Percentiles rank a stretch among this genome's conserved stretches.
Conservation (phyloP, 1,139 yeast genomes). For the Yamadazyma spencermartinsiae region DNA sequence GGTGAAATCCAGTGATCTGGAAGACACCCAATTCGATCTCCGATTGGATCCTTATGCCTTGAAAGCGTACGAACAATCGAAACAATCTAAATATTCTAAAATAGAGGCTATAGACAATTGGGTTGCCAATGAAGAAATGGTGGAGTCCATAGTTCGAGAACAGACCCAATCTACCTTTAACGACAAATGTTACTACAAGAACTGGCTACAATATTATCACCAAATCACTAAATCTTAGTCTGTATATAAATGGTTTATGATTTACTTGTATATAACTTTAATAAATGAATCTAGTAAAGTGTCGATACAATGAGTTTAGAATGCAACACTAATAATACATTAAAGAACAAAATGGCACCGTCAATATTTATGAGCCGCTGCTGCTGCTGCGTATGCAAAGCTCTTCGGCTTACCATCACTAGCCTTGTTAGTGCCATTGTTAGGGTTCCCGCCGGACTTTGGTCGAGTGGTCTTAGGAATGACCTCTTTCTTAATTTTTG, state of each 20-base stretch:
- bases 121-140: constrained; percentile 35
- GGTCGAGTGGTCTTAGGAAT: constrained; percentile 11
- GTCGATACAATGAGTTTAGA: no score
- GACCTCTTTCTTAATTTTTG: constrained; percentile 7
- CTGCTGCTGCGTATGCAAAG: constrained; percentile 51
- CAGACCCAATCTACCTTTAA: constrained; percentile 35
- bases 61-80: constrained; percentile 23
- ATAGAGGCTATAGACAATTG: constrained; percentile 37
- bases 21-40: constrained; percentile 25
- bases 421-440: constrained; percentile 1
- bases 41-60: constrained; percentile 44
- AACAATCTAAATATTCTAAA: constrained; percentile 23
- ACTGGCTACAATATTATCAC: constrained; percentile 27
- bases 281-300: not conserved
- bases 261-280: not conserved
- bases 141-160: constrained; percentile 36
- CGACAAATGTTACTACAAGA: constrained; percentile 37
- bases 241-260: not conserved
- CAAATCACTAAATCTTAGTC: not conserved
- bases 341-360: not conserved
- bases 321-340: constrained; percentile 1
- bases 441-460: constrained; percentile 4
- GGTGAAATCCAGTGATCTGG: constrained; percentile 1
- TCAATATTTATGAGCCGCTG: constrained; percentile 38
- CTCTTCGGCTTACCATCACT: constrained; percentile 17